These are phyloP conservation scores for Arthrobotrys pseudoclavata DNA, from an alignment of 2,329 filamentous ascomycete genomes.

Conservation along the genomic window DNA sequence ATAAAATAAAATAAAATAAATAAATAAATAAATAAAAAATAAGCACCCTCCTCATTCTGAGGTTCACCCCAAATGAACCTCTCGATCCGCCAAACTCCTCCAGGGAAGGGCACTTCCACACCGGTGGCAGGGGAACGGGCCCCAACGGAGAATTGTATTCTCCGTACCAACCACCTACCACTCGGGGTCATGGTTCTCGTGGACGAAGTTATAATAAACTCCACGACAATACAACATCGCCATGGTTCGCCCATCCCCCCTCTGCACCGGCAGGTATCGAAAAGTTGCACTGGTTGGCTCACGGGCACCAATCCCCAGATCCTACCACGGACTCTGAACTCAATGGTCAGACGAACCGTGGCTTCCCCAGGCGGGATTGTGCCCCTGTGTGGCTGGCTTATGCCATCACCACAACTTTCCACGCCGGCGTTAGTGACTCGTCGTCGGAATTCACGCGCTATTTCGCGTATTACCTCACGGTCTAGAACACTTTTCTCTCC, in stretches of 20 bases:
- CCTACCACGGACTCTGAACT: background rate
- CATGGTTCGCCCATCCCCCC: background rate
- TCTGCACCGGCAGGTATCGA: background rate
- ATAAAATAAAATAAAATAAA: no score
- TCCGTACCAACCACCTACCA: background rate
- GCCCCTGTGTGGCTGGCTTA: no score
- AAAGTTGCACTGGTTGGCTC: background rate
- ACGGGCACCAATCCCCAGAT: background rate
- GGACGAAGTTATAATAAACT: background rate
- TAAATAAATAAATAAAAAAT: no score
- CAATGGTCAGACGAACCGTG: background rate
- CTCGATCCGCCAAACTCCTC: background rate
- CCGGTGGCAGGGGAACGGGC: background rate
- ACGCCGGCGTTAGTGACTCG: no score
- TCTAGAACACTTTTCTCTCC: background rate
- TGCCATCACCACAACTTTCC: background rate
- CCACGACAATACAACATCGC: background rate
- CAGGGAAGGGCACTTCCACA: constrained; percentile 1
- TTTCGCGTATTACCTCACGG: background rate
- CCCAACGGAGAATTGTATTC: background rate
- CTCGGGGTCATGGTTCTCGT: background rate
- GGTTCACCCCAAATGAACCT: background rate
- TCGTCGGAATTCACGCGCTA: background rate
- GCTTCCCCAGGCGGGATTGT: background rate
- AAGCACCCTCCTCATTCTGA: background rate